Evolutionary conservation across 164 flowering plant species (phyloP).

Genomic region (Pachysandra terminalis): DNA sequence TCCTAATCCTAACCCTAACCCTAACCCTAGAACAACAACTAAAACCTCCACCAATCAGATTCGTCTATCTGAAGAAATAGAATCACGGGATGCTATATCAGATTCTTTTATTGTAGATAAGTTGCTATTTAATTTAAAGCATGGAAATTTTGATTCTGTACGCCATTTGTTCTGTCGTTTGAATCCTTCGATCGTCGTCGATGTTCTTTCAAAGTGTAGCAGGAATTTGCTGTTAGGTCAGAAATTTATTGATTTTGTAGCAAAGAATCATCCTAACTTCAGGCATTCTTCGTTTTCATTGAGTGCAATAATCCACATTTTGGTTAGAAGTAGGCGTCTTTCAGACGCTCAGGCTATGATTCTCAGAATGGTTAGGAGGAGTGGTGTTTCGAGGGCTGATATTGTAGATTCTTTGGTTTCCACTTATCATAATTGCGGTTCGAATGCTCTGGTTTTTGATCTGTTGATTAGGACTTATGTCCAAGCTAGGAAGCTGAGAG

Average conservation of each 20-base stretch:
- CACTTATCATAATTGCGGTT: slow-evolving; percentile 36
- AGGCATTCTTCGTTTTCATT: slow-evolving; percentile 53
- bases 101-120: slow-evolving; percentile 45
- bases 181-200: slow-evolving; percentile 37
- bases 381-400: slow-evolving; percentile 59
- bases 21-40: slow-evolving; percentile 2
- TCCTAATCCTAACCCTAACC: slow-evolving; percentile 8
- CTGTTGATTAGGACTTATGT: slow-evolving; percentile 80
- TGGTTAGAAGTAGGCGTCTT: slow-evolving; percentile 46
- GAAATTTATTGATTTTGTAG: slow-evolving; percentile 48
- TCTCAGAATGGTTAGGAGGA: slow-evolving; percentile 69
- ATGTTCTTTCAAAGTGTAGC: slow-evolving; percentile 49
- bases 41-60: slow-evolving; percentile 7
- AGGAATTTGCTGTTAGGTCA: slow-evolving; percentile 40
- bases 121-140: slow-evolving; percentile 37
- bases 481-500: slow-evolving; percentile 78
- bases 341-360: slow-evolving; percentile 79
- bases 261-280: slow-evolving; percentile 24
- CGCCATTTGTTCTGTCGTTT: slow-evolving; percentile 17
- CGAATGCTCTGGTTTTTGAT: slow-evolving; percentile 56
- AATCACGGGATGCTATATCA: slow-evolving; percentile 13
- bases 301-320: slow-evolving; percentile 59
- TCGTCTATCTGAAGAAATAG: not conserved
- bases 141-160: slow-evolving; percentile 28
- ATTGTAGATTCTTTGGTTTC: slow-evolving; percentile 57